A percentile compares a stretch with the other conserved stretches of the same genome.
Conservation (phyloP, 78 protist species). For the Cyanophora paradoxa region DNA sequence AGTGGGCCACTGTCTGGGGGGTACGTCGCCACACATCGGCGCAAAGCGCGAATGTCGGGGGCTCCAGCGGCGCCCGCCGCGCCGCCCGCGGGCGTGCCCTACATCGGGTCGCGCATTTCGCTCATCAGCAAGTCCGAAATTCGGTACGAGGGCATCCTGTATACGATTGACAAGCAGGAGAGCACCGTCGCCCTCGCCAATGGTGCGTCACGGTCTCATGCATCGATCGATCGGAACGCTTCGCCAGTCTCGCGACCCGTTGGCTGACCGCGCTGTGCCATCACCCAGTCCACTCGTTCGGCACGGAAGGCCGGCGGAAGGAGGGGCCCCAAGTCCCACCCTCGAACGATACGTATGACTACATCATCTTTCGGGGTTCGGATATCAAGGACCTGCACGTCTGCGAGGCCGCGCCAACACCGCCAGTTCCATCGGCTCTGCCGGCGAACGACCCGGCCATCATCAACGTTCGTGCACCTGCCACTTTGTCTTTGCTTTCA, state of each 20-base stretch:
- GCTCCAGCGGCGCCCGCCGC: too few species aligned
- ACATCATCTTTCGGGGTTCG: slow-evolving; percentile 48
- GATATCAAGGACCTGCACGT: slow-evolving; percentile 66
- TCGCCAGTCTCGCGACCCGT: too few species aligned
- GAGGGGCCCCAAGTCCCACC: slow-evolving; percentile 38
- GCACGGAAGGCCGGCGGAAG: slow-evolving; percentile 59
- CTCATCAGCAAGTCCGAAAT: slow-evolving; percentile 45
- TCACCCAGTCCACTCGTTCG: slow-evolving; percentile 50
- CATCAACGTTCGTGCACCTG: not conserved
- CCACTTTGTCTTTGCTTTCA: too few species aligned
- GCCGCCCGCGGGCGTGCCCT: slow-evolving; percentile 18
- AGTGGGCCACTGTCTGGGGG: too few species aligned
- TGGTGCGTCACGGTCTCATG: slow-evolving; percentile 10
- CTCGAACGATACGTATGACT: slow-evolving; percentile 30
- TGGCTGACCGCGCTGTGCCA: too few species aligned
- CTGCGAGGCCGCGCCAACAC: slow-evolving; percentile 8
- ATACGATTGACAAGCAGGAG: slow-evolving; percentile 33
- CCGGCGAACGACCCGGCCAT: not conserved
- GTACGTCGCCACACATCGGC: too few species aligned
- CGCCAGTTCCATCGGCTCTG: too few species aligned
- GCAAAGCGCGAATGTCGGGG: too few species aligned
- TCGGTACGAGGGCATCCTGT: slow-evolving; percentile 49
- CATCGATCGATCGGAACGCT: too few species aligned
- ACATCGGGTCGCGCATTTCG: slow-evolving; percentile 41
- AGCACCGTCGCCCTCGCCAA: slow-evolving; percentile 36